Conservation (phyloP, 495 filamentous ascomycete genomes). For the Penicillium bialowiezense region DNA sequence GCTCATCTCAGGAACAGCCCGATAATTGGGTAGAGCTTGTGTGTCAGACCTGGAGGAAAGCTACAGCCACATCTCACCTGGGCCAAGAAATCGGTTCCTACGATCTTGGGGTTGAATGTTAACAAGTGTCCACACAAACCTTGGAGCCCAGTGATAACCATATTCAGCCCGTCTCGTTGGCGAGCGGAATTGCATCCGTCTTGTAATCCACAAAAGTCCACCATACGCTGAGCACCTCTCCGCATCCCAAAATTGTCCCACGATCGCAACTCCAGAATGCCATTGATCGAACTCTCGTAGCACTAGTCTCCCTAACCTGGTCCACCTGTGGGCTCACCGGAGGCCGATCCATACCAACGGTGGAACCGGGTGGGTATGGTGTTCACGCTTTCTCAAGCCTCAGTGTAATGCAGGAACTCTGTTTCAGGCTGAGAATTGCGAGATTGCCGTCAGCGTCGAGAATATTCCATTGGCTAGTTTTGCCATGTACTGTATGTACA, state of each 20-base stretch:
- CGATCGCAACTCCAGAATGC: neutral
- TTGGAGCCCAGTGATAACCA: neutral
- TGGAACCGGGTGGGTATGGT: constrained; percentile 6
- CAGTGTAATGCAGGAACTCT: neutral
- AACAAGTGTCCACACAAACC: neutral
- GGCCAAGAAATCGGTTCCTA: neutral
- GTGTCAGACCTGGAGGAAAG: neutral
- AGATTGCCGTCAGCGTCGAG: constrained; percentile 5
- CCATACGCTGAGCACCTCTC: constrained; percentile 2
- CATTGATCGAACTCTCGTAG: neutral
- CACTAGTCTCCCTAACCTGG: neutral
- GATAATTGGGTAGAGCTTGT: neutral
- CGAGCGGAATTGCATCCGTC: neutral
- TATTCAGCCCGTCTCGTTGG: neutral
- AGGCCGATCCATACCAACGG: neutral
- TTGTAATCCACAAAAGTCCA: neutral
- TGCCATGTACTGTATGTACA: too few relatives aligned
- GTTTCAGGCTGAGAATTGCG: constrained; percentile 9
- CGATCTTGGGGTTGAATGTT: neutral
- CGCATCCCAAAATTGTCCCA: constrained; percentile 1
- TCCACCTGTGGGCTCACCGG: neutral
- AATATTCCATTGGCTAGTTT: constrained; percentile 16
- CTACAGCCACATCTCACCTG: too few relatives aligned
- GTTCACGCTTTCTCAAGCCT: neutral
- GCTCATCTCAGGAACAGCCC: neutral